Evolutionary conservation across 305 asterid species (phyloP).

Genomic region (Fraxinus baroniana): DNA sequence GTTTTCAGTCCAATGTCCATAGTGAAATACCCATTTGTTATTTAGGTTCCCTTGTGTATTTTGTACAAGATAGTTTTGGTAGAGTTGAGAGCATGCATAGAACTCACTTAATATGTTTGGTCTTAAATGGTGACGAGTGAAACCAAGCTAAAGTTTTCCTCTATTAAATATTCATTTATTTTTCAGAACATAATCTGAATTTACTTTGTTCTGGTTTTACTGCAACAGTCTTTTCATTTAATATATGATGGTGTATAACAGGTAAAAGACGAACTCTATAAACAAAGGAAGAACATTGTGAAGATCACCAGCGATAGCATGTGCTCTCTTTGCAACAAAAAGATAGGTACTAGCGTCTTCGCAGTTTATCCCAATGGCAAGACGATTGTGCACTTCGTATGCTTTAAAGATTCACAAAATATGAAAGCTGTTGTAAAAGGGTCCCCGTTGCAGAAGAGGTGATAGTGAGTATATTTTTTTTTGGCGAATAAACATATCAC

Average conservation of each 20-base stretch:
- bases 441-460: conserved; percentile 50
- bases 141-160: background rate
- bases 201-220: conserved; percentile 3
- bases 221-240: background rate
- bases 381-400: conserved; percentile 87
- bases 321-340: conserved; percentile 94
- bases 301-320: conserved; percentile 77
- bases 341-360: conserved; percentile 91
- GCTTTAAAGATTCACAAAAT: conserved; percentile 87
- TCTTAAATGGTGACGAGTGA: background rate
- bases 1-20: background rate
- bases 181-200: background rate
- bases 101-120: background rate
- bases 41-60: background rate
- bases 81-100: background rate
- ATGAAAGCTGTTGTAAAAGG: conserved; percentile 80
- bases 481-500: background rate
- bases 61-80: background rate
- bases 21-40: background rate
- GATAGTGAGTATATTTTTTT: conserved; percentile 20
- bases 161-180: background rate
- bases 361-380: conserved; percentile 92
- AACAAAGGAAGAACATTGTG: conserved; percentile 62
- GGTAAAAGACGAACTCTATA: conserved; percentile 82
- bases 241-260: conserved; percentile 33